A percentile compares a stretch with the other conserved stretches of the same genome.
phyloP scores from a whole-genome alignment of 148 eudicot species.

The Persicaria tinctoria region DNA sequence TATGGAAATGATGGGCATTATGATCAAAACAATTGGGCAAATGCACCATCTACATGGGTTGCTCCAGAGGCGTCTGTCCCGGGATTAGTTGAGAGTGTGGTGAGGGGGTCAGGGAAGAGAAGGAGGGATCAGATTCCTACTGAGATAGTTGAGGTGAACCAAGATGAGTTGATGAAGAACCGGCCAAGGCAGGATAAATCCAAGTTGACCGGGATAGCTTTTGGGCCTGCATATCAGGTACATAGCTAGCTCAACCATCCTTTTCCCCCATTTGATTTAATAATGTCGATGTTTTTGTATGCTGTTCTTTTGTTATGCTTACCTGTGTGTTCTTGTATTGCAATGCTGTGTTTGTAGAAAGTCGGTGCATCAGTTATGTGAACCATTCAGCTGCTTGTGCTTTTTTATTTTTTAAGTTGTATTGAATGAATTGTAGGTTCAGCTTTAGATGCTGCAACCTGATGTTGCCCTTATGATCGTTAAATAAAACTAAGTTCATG shows the following conservation, averaged over 20 bases:
- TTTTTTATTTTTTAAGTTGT: not conserved
- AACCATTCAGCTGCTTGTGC: not conserved
- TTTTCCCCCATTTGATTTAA: not conserved
- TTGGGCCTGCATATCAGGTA: conserved; percentile 94
- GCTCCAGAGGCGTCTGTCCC: conserved; percentile 21
- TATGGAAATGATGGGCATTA: conserved; percentile 20
- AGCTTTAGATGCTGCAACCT: not conserved
- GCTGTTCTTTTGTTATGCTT: not conserved
- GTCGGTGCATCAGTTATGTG: not conserved
- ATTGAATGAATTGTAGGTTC: not conserved
- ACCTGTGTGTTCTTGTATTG: not conserved
- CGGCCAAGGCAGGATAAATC: conserved; percentile 73
- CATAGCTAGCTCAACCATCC: not conserved
- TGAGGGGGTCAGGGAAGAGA: conserved; percentile 53
- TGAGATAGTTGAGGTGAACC: conserved; percentile 80
- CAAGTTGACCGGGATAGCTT: conserved; percentile 72
- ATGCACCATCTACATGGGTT: conserved; percentile 19
- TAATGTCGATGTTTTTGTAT: not conserved
- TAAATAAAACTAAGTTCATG: not conserved
- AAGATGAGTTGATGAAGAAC: conserved; percentile 89
- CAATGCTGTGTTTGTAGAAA: not conserved
- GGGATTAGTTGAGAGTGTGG: conserved; percentile 24
- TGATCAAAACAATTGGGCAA: conserved; percentile 27
- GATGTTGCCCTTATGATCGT: not conserved
- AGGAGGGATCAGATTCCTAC: conserved; percentile 53